Percentiles rank a stretch among this genome's conserved stretches.
Conservation (phyloP, 805 yeast species). For the Crinitomyces ghanaensis region DNA sequence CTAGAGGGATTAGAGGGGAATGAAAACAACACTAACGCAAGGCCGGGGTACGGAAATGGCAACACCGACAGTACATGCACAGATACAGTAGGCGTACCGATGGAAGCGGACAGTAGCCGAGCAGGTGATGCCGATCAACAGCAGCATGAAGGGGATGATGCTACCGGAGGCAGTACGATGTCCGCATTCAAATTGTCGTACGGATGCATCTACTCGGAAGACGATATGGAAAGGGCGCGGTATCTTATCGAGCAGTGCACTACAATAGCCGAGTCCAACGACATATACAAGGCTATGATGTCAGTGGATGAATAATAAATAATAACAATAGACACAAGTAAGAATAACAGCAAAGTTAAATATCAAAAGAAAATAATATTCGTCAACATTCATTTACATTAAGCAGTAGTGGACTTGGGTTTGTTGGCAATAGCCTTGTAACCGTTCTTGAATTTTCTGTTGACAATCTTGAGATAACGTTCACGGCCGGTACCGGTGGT, state of each 20-base stretch:
- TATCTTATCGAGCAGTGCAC: conserved; percentile 56
- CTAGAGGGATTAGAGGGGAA: no score
- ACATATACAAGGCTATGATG: conserved; percentile 51
- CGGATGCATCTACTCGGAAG: no score
- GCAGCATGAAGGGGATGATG: no score
- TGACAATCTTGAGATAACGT: conserved; percentile 92
- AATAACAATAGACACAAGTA: neutral
- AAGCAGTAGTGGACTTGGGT: neutral
- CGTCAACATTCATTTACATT: neutral
- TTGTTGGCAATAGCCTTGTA: conserved; percentile 69
- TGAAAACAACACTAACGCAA: no score
- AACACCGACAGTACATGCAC: no score
- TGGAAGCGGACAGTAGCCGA: no score
- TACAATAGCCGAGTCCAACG: conserved; percentile 72
- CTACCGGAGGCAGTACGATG: no score
- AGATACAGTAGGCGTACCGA: no score
- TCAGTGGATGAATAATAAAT: neutral
- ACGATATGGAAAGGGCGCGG: conserved; percentile 56
- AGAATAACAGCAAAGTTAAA: neutral
- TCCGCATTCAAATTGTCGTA: conserved; percentile 7
- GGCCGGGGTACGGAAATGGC: no score
- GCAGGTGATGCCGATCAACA: no score
- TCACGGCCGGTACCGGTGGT: conserved; percentile 99
- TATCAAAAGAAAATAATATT: neutral
- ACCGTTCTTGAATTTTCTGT: conserved; percentile 98